These are phyloP conservation scores for Corymbia citriodora DNA, from an alignment of 441 rosid species.

Conservation along the genomic window DNA sequence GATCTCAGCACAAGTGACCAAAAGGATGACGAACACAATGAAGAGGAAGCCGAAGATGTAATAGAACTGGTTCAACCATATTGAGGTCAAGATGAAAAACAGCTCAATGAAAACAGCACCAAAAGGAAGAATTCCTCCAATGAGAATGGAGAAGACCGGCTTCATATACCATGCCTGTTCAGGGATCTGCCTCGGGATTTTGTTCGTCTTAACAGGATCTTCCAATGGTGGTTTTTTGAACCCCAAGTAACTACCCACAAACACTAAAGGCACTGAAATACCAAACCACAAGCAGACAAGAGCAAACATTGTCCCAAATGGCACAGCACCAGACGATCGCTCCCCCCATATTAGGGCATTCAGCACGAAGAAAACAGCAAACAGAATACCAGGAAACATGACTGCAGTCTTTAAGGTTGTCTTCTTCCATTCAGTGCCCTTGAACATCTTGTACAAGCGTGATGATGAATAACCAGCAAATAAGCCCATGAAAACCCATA, in stretches of 20 bases:
- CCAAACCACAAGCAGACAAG: constrained; percentile 96
- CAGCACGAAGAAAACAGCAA: constrained; percentile 74
- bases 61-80: constrained; percentile 98
- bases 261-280: constrained; percentile 89
- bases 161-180: constrained; percentile 99
- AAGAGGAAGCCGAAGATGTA: constrained; percentile 98
- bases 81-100: constrained; percentile 95
- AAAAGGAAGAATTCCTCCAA: constrained; percentile 95
- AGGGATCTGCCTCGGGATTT: constrained; percentile 87
- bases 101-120: constrained; percentile 98
- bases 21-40: constrained; percentile 76
- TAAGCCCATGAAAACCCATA: constrained; percentile 97
- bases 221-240: constrained; percentile 90
- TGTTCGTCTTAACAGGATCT: constrained; percentile 89
- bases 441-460: constrained; percentile 84
- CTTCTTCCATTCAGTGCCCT: constrained; percentile 92
- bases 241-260: constrained; percentile 91
- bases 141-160: constrained; percentile 80
- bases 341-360: constrained; percentile 91
- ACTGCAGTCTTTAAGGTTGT: constrained; percentile 84
- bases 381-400: constrained; percentile 90
- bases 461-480: constrained; percentile 91
- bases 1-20: constrained; percentile 93
- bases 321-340: constrained; percentile 92
- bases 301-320: constrained; percentile 95